Percentiles rank a stretch among this genome's conserved stretches.
phyloP scores from a whole-genome alignment of 495 filamentous ascomycete species.

The Penicillium bovifimosum region DNA sequence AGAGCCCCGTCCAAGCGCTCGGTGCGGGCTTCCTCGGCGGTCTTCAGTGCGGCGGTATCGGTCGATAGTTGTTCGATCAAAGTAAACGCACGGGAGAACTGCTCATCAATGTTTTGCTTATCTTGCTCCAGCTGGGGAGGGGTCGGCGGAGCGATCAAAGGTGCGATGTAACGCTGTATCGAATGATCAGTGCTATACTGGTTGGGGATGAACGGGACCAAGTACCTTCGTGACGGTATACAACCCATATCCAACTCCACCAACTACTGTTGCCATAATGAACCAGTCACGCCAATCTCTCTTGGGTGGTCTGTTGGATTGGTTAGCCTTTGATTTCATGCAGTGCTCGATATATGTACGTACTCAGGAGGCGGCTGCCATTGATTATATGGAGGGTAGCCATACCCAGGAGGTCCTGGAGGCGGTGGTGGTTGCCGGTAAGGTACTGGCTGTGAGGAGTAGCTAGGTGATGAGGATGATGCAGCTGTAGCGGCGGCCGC shows the following conservation, averaged over 20 bases:
- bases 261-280: slow-evolving; percentile 90
- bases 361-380: slow-evolving; percentile 68
- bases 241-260: slow-evolving; percentile 79
- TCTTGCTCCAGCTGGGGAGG: slow-evolving; percentile 88
- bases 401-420: slow-evolving; percentile 63
- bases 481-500: slow-evolving; percentile 25
- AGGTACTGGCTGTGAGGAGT: slow-evolving; percentile 46
- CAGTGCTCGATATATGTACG: slow-evolving; percentile 11
- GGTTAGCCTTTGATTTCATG: slow-evolving; percentile 11
- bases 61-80: slow-evolving; percentile 86
- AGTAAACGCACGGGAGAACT: slow-evolving; percentile 85
- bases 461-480: slow-evolving; percentile 36
- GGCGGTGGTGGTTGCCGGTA: slow-evolving; percentile 50
- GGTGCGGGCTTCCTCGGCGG: slow-evolving; percentile 76
- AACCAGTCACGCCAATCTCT: slow-evolving; percentile 99
- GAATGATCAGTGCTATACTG: slow-evolving; percentile 7
- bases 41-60: slow-evolving; percentile 83
- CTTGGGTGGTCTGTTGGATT: slow-evolving; percentile 47
- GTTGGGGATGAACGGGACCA: background rate
- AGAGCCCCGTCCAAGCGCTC: slow-evolving; percentile 79
- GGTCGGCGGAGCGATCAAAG: slow-evolving; percentile 88
- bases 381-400: slow-evolving; percentile 58
- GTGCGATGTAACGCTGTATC: slow-evolving; percentile 74
- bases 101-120: slow-evolving; percentile 83
- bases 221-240: slow-evolving; percentile 77